Evolutionary conservation across 345 rosid genomes (phyloP).

Genomic region (Eucalyptus cloeziana): DNA sequence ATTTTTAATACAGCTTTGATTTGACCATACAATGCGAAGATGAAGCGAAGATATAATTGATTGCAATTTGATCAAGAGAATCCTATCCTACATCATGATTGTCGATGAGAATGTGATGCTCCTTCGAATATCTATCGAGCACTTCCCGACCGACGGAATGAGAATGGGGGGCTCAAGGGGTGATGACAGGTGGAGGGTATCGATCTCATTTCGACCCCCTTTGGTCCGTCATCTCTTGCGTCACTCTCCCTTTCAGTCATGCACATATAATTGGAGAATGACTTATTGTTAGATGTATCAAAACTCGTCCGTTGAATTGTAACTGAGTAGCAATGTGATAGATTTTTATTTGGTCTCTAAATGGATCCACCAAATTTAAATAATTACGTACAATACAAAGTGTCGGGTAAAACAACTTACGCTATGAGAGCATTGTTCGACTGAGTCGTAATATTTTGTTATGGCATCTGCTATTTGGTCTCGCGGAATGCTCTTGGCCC

Average conservation of each 20-base stretch:
- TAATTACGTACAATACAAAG: not conserved
- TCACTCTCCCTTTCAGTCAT: not conserved
- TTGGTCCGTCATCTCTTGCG: not conserved
- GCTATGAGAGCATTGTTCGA: not conserved
- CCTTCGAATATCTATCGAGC: not conserved
- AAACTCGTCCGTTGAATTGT: not conserved
- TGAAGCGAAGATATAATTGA: not conserved
- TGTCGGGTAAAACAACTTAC: not conserved
- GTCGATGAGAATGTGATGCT: not conserved
- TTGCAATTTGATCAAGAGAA: not conserved
- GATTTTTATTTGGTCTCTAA: not conserved
- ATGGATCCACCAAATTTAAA: not conserved
- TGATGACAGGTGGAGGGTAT: not conserved
- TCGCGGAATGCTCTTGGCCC: not conserved
- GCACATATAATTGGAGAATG: not conserved
- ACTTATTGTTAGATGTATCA: not conserved
- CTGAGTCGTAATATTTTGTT: accelerated
- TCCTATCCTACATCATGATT: not conserved
- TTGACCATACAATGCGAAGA: not conserved
- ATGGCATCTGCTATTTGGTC: not conserved
- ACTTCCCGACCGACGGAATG: not conserved
- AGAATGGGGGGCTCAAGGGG: not conserved
- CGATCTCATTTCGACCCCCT: not conserved
- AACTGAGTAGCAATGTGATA: not conserved
- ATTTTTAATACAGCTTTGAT: not conserved